Conservation (phyloP, 768 basidiomycete genomes). For the Dacryopinax primogenitus region DNA sequence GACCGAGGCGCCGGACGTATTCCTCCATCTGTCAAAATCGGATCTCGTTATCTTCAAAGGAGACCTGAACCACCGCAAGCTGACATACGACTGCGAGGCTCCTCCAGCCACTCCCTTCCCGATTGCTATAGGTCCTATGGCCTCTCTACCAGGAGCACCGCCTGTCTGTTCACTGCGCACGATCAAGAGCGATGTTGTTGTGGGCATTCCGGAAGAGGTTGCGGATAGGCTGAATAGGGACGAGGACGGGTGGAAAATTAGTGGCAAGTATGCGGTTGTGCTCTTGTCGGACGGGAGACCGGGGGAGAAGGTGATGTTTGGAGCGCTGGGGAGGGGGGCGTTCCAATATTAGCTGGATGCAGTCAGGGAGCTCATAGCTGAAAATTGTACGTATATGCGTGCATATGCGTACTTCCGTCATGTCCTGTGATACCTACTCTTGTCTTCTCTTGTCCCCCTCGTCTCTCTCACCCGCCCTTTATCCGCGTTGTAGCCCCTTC, state of each 20-base stretch:
- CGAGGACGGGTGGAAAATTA: conserved; percentile 94
- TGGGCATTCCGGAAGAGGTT: conserved; percentile 56
- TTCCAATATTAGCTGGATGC: neutral
- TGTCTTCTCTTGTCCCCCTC: no score
- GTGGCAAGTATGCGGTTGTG: conserved; percentile 89
- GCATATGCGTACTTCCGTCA: no score
- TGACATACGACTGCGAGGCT: conserved; percentile 76
- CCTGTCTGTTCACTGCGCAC: conserved; percentile 77
- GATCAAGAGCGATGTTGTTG: conserved; percentile 91
- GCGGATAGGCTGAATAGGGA: conserved; percentile 71
- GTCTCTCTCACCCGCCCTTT: no score
- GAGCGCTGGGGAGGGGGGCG: neutral
- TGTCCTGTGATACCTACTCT: no score
- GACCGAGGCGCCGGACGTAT: conserved; percentile 75
- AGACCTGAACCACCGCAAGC: conserved; percentile 82
- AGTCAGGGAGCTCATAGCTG: no score
- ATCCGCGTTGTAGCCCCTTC: no score
- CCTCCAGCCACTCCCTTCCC: conserved; percentile 81
- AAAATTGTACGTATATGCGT: no score
- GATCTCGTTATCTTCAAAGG: conserved; percentile 92
- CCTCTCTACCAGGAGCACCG: conserved; percentile 75
- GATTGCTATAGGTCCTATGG: conserved; percentile 84
- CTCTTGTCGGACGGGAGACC: conserved; percentile 79
- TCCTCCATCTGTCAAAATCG: conserved; percentile 78
- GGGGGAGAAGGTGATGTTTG: conserved; percentile 71